phyloP scores from a whole-genome alignment of 371 early-diverging fungal genomes.

The Mortierella sp. region DNA sequence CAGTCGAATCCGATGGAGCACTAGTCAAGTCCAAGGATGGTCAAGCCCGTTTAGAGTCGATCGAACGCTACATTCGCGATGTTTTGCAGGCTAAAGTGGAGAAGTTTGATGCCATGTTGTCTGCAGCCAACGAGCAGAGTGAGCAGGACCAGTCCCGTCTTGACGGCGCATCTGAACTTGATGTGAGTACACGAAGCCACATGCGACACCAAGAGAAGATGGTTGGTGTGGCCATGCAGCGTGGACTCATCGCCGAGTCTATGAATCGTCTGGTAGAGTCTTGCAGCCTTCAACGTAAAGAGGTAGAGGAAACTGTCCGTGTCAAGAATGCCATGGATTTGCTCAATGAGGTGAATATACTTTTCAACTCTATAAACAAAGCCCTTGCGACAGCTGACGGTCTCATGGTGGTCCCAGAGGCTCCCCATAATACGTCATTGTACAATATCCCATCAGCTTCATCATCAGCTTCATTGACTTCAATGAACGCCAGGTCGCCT shows the following conservation, averaged over 20 bases:
- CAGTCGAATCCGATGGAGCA: constrained; percentile 42
- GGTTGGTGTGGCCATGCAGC: constrained; percentile 53
- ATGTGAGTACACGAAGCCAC: constrained; percentile 19
- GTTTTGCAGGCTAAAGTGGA: constrained; percentile 42
- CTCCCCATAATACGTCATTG: constrained; percentile 10
- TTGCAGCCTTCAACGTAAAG: constrained; percentile 37
- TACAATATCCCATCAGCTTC: constrained; percentile 35
- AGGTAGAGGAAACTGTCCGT: constrained; percentile 38
- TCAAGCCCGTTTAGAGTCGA: constrained; percentile 31
- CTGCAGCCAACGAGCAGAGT: constrained; percentile 24
- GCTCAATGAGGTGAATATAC: constrained; percentile 29
- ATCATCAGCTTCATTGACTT: constrained; percentile 31
- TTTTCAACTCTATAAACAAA: constrained; percentile 31
- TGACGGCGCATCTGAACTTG: not conserved
- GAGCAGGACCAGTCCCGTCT: constrained; percentile 25
- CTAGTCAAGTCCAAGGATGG: constrained; percentile 44
- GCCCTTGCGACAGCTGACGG: constrained; percentile 28
- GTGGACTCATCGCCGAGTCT: constrained; percentile 43
- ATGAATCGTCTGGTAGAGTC: constrained; percentile 51
- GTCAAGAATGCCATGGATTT: constrained; percentile 49
- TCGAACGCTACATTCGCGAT: constrained; percentile 38
- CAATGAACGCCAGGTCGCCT: constrained; percentile 18
- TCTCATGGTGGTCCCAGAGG: constrained; percentile 10
- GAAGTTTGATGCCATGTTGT: constrained; percentile 39
- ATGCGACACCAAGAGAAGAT: constrained; percentile 45